A percentile compares a stretch with the other conserved stretches of the same genome.
phyloP scores from a whole-genome alignment of 345 rosid genomes.

The Syzygium jambos region DNA sequence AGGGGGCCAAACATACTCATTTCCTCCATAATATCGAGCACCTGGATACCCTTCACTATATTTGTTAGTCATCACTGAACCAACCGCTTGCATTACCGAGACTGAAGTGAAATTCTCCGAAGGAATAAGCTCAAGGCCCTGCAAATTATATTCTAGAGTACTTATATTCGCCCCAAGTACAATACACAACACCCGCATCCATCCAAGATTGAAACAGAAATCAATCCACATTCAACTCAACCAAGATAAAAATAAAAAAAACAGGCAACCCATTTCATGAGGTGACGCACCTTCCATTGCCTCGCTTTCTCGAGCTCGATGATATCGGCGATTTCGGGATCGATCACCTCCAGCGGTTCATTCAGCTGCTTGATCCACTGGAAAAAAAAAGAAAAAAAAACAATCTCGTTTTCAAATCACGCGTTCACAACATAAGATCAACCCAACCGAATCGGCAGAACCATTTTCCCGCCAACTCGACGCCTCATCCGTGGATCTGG shows the following conservation, averaged over 20 bases:
- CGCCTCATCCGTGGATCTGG: background rate
- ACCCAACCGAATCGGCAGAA: background rate
- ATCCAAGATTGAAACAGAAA: background rate
- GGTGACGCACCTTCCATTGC: slow-evolving; percentile 78
- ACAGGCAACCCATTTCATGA: background rate
- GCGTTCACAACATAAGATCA: background rate
- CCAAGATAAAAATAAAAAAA: background rate
- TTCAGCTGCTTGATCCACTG: slow-evolving; percentile 91
- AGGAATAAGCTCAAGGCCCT: slow-evolving; percentile 95
- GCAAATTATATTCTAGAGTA: background rate
- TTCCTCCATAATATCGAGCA: slow-evolving; percentile 94
- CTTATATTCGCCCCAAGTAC: background rate
- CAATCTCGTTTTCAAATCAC: background rate
- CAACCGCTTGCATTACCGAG: slow-evolving; percentile 97
- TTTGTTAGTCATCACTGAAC: slow-evolving; percentile 94
- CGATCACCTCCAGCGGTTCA: slow-evolving; percentile 66
- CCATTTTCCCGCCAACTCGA: background rate
- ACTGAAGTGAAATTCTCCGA: slow-evolving; percentile 93
- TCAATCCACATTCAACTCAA: background rate
- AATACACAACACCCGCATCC: background rate
- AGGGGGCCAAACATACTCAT: slow-evolving; percentile 45
- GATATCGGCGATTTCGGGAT: slow-evolving; percentile 84
- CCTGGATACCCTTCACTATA: slow-evolving; percentile 98
- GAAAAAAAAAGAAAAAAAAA: background rate
- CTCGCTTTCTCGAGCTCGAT: slow-evolving; percentile 97